Evolutionary conservation across 2,329 filamentous ascomycete species (phyloP).

Genomic region (Fusarium scirpi): DNA sequence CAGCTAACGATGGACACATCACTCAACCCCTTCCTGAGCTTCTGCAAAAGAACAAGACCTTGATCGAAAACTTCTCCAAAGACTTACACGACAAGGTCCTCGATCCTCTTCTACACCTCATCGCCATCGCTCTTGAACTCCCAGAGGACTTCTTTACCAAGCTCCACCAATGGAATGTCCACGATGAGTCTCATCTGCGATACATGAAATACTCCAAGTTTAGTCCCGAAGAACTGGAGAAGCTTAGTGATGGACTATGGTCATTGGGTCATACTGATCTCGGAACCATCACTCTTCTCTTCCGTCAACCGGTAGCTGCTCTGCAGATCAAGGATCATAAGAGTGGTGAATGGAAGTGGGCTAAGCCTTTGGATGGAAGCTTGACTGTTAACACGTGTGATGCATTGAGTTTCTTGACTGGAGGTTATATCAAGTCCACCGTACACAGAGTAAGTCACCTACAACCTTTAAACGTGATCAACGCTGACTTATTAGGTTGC

Average conservation of each 20-base stretch:
- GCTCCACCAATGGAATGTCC: slow-evolving; percentile 67
- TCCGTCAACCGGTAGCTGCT: slow-evolving; percentile 68
- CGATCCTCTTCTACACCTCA: slow-evolving; percentile 67
- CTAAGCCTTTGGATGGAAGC: slow-evolving; percentile 61
- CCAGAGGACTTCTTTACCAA: slow-evolving; percentile 68
- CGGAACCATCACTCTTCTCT: slow-evolving; percentile 67
- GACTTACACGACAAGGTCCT: slow-evolving; percentile 65
- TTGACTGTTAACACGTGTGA: slow-evolving; percentile 66
- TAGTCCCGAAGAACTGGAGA: slow-evolving; percentile 59
- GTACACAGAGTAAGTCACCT: slow-evolving; percentile 54
- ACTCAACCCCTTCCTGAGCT: slow-evolving; percentile 38
- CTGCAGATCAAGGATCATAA: slow-evolving; percentile 65
- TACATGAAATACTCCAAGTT: slow-evolving; percentile 71
- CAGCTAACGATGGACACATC: slow-evolving; percentile 48
- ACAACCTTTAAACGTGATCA: too few species aligned
- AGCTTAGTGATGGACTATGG: slow-evolving; percentile 57
- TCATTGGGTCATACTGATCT: slow-evolving; percentile 67
- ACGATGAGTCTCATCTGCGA: slow-evolving; percentile 70
- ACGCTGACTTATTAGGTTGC: too few species aligned
- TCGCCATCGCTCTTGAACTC: slow-evolving; percentile 71
- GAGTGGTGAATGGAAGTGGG: slow-evolving; percentile 63
- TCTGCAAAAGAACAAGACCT: not conserved
- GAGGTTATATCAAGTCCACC: slow-evolving; percentile 59
- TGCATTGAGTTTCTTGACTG: slow-evolving; percentile 61
- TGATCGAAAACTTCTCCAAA: slow-evolving; percentile 41